Base-by-base conservation (phyloP, 2,329 filamentous ascomycete species). In the Aurifilum marmelostoma region DNA sequence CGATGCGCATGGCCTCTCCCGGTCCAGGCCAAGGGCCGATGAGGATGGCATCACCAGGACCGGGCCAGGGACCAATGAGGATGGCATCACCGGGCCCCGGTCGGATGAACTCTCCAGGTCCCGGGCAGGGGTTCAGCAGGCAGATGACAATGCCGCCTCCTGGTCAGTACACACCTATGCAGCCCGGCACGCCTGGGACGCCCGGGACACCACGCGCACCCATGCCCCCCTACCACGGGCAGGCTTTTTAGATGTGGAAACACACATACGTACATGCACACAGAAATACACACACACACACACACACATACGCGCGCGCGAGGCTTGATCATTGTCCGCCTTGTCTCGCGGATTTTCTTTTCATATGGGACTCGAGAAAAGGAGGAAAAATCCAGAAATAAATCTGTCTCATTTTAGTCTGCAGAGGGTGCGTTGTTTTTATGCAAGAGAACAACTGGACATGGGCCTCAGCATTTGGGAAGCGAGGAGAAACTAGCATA, bases 191-290 rank as follows among this genome's bases (percentile, higher is more conserved):
- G n/a, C 74, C 75, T 2, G 72, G 69, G 1, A 68, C 66, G 1
- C 68, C 68, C 0, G 72, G 70, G 1, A 69, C 67, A 6, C 72
- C 73, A 21, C 71, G 67, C 50, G 63, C 47, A 29, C 71, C 41
- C 52, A 67, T 73, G 29, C 73, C 74, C 69, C 69, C 73, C 32
- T 76, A 74, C 37, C 76, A 77, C 24, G 77, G 77, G 14, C 76
- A 79, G 66, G 77, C 77, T 64, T 76, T 78, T 39, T 79, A 77
- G 74, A 7, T 34, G 43, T 5, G 7, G 14, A 9, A 4, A 4
- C 34, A 47, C 18, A n/a, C 41, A 47, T 16, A n/a, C 9, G 8
- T 18, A 43, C 18, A 7, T 18, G n/a, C 43, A 47, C 43, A 12
- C 34, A 37, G n/a, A n/a, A n/a, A n/a, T n/a, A 43, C 41, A 21